Evolutionary conservation across 352 stramenopile genomes (phyloP).

Genomic region (Pythium guiyangense): DNA sequence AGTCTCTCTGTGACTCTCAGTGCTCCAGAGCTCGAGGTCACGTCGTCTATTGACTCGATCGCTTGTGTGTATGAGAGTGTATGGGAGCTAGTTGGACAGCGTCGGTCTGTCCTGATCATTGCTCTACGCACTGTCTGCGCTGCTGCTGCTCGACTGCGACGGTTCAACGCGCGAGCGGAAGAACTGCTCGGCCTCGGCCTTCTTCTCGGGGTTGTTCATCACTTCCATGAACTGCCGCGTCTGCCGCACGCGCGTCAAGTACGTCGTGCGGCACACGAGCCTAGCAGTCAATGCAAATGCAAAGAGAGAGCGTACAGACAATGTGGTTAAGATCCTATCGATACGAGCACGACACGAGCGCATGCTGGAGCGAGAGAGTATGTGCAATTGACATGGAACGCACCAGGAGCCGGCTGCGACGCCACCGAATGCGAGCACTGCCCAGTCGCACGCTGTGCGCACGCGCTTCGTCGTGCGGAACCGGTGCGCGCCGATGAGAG

Average conservation of each 20-base stretch:
- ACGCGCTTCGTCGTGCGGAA: constrained; percentile 59
- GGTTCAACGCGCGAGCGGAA: constrained; percentile 65
- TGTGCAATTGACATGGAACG: constrained; percentile 1
- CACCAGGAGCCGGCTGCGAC: constrained; percentile 58
- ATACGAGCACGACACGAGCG: neutral
- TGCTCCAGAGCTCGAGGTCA: too few species aligned
- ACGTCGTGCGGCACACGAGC: constrained; percentile 55
- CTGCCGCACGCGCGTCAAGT: constrained; percentile 44
- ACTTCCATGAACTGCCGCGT: constrained; percentile 80
- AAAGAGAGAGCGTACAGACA: neutral
- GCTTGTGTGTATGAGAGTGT: too few species aligned
- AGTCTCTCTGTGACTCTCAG: too few species aligned
- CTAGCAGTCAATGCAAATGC: constrained; percentile 14
- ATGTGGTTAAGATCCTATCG: too few species aligned
- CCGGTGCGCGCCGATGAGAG: constrained; percentile 57
- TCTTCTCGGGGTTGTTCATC: constrained; percentile 77
- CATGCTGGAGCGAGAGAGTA: neutral
- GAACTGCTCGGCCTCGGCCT: constrained; percentile 73
- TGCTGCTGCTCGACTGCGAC: constrained; percentile 17
- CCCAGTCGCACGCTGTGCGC: constrained; percentile 60
- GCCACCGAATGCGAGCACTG: constrained; percentile 52
- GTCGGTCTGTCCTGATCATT: too few species aligned
- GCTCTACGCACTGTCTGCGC: too few species aligned
- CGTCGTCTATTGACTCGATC: too few species aligned
- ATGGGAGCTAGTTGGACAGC: too few species aligned